phyloP scores from a whole-genome alignment of 805 yeast genomes.

The Ogataea trehaloabstinens region DNA sequence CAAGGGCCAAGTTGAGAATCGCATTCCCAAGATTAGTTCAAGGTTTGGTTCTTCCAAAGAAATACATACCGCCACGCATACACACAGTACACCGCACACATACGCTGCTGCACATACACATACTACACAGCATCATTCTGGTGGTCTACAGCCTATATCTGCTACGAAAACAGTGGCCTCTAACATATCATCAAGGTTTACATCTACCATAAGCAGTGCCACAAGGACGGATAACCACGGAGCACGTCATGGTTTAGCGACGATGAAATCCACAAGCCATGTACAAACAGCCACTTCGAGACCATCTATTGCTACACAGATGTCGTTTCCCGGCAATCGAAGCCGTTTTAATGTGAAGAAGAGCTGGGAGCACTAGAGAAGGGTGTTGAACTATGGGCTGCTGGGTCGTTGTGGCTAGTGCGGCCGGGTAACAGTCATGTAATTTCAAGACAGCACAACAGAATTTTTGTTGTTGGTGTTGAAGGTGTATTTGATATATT shows the following conservation, averaged over 20 bases:
- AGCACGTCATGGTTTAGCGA: neutral
- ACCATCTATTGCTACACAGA: neutral
- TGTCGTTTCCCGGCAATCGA: neutral
- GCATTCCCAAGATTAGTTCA: conserved; percentile 11
- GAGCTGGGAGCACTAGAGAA: conserved; percentile 6
- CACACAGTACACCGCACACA: neutral
- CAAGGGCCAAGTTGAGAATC: conserved; percentile 16
- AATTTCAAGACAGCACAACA: neutral
- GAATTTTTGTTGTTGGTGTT: conserved; percentile 1
- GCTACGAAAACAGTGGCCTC: conserved; percentile 3
- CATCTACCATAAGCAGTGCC: neutral
- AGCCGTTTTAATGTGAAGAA: conserved; percentile 9
- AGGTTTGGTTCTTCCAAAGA: conserved; percentile 12
- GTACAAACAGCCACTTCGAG: neutral
- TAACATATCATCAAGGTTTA: conserved; percentile 1
- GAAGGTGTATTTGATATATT: neutral
- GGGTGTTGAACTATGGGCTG: too few relatives aligned
- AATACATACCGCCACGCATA: conserved; percentile 2
- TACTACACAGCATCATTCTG: neutral
- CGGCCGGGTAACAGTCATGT: neutral
- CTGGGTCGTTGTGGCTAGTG: neutral
- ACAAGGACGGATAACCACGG: too few relatives aligned
- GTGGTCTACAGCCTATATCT: conserved; percentile 11
- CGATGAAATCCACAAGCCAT: neutral
- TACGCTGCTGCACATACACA: conserved; percentile 1